Evolutionary conservation across 306 rosid genomes (phyloP).

Genomic region (Cercis canadensis): DNA sequence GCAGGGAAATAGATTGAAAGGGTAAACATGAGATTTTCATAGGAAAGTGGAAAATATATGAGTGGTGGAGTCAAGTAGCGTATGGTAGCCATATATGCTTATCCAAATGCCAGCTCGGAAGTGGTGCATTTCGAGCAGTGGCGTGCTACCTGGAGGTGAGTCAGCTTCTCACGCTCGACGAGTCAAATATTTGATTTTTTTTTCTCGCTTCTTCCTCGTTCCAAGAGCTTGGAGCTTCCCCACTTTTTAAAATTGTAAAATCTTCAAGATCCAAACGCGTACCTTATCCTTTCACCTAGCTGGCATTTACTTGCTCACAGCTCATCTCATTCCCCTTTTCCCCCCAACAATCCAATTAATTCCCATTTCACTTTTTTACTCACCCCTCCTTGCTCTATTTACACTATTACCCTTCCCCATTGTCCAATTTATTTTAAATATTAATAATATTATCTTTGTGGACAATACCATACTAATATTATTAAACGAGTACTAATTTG

Average conservation of each 20-base stretch:
- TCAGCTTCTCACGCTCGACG: conserved; percentile 10
- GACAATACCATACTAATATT: no score
- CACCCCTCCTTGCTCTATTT: no score
- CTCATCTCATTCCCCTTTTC: conserved; percentile 28
- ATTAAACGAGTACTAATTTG: no score
- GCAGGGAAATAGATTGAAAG: no score
- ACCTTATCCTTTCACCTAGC: conserved; percentile 32
- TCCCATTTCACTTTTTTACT: no score
- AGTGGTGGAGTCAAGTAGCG: neutral
- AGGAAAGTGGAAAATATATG: neutral
- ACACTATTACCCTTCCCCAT: neutral
- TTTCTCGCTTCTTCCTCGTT: neutral
- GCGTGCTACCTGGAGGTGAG: conserved; percentile 34
- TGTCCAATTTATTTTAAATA: neutral
- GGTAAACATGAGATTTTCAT: neutral
- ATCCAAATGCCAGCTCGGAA: conserved; percentile 19
- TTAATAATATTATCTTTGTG: no score
- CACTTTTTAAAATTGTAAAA: neutral
- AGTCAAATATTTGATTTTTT: neutral
- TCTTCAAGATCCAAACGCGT: conserved; percentile 39
- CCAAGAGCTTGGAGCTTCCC: conserved; percentile 21
- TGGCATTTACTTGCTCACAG: conserved; percentile 53
- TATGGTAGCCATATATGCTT: conserved; percentile 1
- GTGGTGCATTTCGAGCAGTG: conserved; percentile 4
- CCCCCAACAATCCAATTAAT: no score